phyloP scores from a whole-genome alignment of 2,329 filamentous ascomycete genomes.

The Aspergillus arachidicola region DNA sequence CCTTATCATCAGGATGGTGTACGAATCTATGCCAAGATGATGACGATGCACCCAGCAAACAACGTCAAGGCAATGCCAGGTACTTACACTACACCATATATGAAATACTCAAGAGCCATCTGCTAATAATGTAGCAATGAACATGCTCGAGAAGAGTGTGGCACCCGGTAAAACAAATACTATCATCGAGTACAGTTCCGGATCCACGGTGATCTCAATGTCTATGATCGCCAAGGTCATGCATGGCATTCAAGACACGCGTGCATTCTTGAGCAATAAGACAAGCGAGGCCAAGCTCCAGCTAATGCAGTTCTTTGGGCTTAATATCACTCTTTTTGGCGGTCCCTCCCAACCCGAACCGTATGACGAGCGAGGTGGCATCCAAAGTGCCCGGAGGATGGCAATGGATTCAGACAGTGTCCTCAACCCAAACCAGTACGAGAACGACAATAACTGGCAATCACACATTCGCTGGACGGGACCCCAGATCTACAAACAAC shows the following conservation, averaged over 20 bases:
- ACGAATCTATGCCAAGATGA: constrained; percentile 67
- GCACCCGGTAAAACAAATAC: constrained; percentile 51
- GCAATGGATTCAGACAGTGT: constrained; percentile 47
- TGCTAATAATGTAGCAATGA: constrained; percentile 44
- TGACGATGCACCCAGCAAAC: constrained; percentile 65
- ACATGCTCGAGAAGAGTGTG: constrained; percentile 51
- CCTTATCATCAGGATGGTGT: constrained; percentile 61
- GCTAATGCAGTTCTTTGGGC: constrained; percentile 63
- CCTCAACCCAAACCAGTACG: constrained; percentile 61
- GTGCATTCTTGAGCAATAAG: constrained; percentile 63
- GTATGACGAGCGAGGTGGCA: constrained; percentile 56
- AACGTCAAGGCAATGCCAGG: constrained; percentile 66
- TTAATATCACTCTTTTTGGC: constrained; percentile 61
- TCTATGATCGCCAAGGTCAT: constrained; percentile 56
- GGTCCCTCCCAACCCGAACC: constrained; percentile 62
- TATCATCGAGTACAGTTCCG: constrained; percentile 64
- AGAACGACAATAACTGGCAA: constrained; percentile 50
- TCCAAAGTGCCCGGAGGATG: constrained; percentile 50
- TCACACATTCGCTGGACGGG: constrained; percentile 62
- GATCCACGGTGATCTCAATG: constrained; percentile 65
- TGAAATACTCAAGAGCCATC: not conserved
- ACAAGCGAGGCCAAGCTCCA: constrained; percentile 56
- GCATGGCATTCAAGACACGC: constrained; percentile 54
- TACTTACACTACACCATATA: constrained; percentile 9
- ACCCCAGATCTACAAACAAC: constrained; percentile 58